Evolutionary conservation across 805 yeast genomes (phyloP), one percentile per base, ranked within the genome.

Genomic region (Metschnikowia baotianmanensis): DNA sequence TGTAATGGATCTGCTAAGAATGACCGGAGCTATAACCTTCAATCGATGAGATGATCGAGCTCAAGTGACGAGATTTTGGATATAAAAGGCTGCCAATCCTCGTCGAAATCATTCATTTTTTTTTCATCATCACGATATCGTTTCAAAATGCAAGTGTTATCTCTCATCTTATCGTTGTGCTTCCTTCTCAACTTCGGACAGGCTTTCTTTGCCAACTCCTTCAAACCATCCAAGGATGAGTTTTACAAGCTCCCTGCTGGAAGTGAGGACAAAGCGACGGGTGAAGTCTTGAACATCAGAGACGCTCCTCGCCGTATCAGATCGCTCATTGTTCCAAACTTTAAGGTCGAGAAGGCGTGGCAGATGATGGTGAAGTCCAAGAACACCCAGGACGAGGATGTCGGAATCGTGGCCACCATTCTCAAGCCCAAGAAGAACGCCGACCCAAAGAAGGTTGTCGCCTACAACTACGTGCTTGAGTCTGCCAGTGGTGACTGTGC

Each of bases 381-480:
- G n/a, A n/a, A n/a, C n/a, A n/a, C n/a, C n/a, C n/a, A n/a, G n/a
- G n/a, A n/a, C n/a, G n/a, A n/a, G n/a, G n/a, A n/a, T n/a, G n/a
- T n/a, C n/a, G n/a, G n/a, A n/a, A n/a, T n/a, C n/a, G n/a, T n/a
- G n/a, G n/a, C n/a, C n/a, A n/a, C n/a, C n/a, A n/a, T n/a, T n/a
- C n/a, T n/a, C n/a, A n/a, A n/a, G n/a, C n/a, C n/a, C n/a, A n/a
- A n/a, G n/a, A n/a, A n/a, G n/a, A n/a, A n/a, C n/a, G n/a, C n/a
- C n/a, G n/a, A n/a, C n/a, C n/a, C n/a, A n/a, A n/a, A n/a, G n/a
- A n/a, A n/a, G n/a, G n/a, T n/a, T n/a, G n/a, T n/a, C n/a, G n/a
- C 57, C 15, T 55, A 47, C 36, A 58, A 56, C 32, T 40, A 42
- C 34, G 50, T 50, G 12, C 45, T 49, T 30, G 61, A 56, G 44